Evolutionary conservation across 257 asterid species (phyloP), one percentile per base, ranked within the genome.

Genomic region (Ligustrum vulgare): DNA sequence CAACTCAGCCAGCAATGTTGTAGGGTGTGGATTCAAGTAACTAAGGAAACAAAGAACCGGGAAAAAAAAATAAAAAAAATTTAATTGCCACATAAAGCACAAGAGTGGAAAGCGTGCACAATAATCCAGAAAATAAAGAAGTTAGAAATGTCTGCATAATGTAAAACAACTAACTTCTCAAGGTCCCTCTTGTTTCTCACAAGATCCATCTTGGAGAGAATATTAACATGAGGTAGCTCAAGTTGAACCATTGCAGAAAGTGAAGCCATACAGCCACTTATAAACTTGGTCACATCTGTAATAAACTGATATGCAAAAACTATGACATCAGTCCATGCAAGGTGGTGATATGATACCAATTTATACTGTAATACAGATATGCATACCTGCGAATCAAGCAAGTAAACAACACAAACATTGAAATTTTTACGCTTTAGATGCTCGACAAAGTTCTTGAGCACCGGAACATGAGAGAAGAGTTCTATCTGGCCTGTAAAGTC

Each of bases 161-260:
- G 74, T 47, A 75, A 70, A 74, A 74, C 39, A 78, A 91, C 98
- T 84, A 67, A 95, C 99, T 86, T 79, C 77, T 95, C 97, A 75
- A 95, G 80, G 70, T 89, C 94, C 89, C 82, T 89, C 94, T 93
- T 95, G 91, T 93, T 93, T 64, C 86, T 86, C 82, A 95, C 96
- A 74, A 93, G 98, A 88, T 95, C 98, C 98, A 95, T 95, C 82
- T 95, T 95, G 85, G 99, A 95, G 75, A 95, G 97, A 72, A 95
- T 86, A 78, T 93, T 95, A 72, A 95, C 91, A 86, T 93, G 98
- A 68, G 99, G 99, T 70, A 95, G 88, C 88, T 95, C 98, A 84
- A 93, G 92, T 81, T 95, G 99, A 80, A 95, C 87, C 99, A 91
- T 95, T 12, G 97, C 97, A 72, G 98, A 95, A 82, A 95, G 99